Conservation (phyloP, 2,329 filamentous ascomycete species). For the Epichloe glyceriae region DNA sequence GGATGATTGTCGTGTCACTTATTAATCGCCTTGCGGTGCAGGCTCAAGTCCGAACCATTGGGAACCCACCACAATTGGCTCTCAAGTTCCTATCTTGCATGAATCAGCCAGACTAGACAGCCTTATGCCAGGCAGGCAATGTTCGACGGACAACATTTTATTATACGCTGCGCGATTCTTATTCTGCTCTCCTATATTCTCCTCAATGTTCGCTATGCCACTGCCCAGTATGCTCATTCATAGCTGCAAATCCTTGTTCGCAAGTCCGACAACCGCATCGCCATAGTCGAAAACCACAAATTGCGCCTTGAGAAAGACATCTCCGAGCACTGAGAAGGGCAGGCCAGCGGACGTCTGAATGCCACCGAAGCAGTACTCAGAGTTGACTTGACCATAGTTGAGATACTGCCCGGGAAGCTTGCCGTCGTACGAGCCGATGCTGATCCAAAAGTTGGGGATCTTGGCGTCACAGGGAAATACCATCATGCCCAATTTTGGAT, state of each 20-base stretch:
- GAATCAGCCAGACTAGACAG: too few relatives aligned
- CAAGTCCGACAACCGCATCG: constrained; percentile 22
- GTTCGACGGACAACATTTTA: too few relatives aligned
- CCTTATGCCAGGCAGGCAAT: too few relatives aligned
- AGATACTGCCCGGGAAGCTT: constrained; percentile 24
- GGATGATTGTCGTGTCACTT: too few relatives aligned
- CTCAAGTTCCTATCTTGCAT: too few relatives aligned
- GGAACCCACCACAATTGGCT: too few relatives aligned
- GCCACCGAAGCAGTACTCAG: constrained; percentile 22
- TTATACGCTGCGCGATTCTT: too few relatives aligned
- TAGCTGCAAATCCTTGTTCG: constrained; percentile 19
- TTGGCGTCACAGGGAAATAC: constrained; percentile 40
- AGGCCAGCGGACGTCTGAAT: constrained; percentile 24
- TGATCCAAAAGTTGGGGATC: constrained; percentile 31
- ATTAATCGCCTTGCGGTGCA: too few relatives aligned
- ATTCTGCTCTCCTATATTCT: too few relatives aligned
- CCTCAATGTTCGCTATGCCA: too few relatives aligned
- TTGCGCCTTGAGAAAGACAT: constrained; percentile 31
- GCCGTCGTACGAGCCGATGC: constrained; percentile 21
- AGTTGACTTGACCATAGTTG: constrained; percentile 20
- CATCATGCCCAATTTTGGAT: constrained; percentile 37
- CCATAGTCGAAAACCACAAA: constrained; percentile 28
- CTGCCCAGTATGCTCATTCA: background rate
- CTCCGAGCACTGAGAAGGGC: constrained; percentile 26
- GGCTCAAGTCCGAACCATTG: too few relatives aligned